Conservation (phyloP, 2,329 filamentous ascomycete species). For the Hirsutella thompsonii region DNA sequence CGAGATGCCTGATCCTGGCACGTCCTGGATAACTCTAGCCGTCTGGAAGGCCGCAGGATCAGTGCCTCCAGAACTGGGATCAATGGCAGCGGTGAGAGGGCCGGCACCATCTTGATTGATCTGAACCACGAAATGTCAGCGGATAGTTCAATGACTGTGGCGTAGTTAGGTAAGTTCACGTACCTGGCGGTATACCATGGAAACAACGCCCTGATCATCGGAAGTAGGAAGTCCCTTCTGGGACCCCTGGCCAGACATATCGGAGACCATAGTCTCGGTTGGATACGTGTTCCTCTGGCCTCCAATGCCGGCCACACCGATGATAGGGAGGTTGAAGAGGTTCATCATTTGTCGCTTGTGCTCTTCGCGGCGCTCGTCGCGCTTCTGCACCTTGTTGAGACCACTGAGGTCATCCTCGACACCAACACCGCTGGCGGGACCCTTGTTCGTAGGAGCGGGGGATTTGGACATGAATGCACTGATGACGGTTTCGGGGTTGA, state of each 20-base stretch:
- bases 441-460: slow-evolving; percentile 17
- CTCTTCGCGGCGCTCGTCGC: slow-evolving; percentile 4
- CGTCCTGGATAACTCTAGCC: slow-evolving; percentile 45
- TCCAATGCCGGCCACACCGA: background rate
- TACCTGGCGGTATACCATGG: slow-evolving; percentile 46
- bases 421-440: slow-evolving; percentile 13
- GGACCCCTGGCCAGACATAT: slow-evolving; percentile 41
- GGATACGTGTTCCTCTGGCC: slow-evolving; percentile 24
- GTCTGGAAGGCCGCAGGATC: slow-evolving; percentile 46
- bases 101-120: slow-evolving; percentile 62
- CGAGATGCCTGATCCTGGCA: slow-evolving; percentile 41
- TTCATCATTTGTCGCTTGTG: slow-evolving; percentile 18
- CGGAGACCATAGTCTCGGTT: slow-evolving; percentile 38
- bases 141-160: background rate
- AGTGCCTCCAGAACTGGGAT: slow-evolving; percentile 50
- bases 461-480: slow-evolving; percentile 44
- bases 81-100: slow-evolving; percentile 45
- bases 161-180: background rate
- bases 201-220: slow-evolving; percentile 45
- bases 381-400: slow-evolving; percentile 2
- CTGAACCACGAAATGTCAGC: slow-evolving; percentile 20
- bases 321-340: slow-evolving; percentile 11
- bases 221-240: slow-evolving; percentile 35
- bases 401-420: slow-evolving; percentile 27
- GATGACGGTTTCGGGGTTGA: slow-evolving; percentile 45